Base-by-base conservation (phyloP, 345 rosid genomes). In the Pistacia integerrima region DNA sequence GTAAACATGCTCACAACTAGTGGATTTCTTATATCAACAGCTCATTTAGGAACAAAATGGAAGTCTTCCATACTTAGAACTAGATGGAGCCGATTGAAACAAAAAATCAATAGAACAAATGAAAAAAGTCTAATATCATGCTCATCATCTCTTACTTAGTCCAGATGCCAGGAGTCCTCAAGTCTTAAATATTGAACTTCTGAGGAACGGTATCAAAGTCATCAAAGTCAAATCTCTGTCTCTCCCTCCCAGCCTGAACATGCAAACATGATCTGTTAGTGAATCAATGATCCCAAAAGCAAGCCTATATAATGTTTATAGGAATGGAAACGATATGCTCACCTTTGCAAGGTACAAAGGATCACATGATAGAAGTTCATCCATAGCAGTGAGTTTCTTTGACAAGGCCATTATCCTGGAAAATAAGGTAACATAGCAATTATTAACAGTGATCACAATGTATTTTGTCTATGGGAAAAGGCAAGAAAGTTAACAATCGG, bases 151-250 rank as follows among this genome's bases (percentile, higher is more conserved):
- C 63, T 67, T 61, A 61, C 65, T 13, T 20, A n/a, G 28, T 48
- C 65, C n/a, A 46, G 11, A 71, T 22, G 52, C 28, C 30, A 17
- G 28, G 22, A 28, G 35, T 70, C 44, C 58, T 48, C 48, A 58
- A 30, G 55, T 17, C 57, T 89, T 82, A 92, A 71, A 89, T 84
- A 68, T 89, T 85, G 81, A 97, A 97, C 85, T 86, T 97, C 85
- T 91, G 94, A 69, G 99, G 98, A 74, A 89, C 97, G 17, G 86
- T 20, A 77, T 97, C 99, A 33, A 90, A 89, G 82, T 94, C 99
- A 72, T 93, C 98, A n/a, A 88, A 94, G 85, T 97, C 98, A 12
- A 85, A 91, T 84, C 95, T 90, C 76, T 91, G 99, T 60, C 98
- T 85, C 77, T 94, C 98, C 82, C 86, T 88, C 71, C 97, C 98